Evolutionary conservation across 140 eudicot genomes (phyloP).

Genomic region (Flaveria floridana): DNA sequence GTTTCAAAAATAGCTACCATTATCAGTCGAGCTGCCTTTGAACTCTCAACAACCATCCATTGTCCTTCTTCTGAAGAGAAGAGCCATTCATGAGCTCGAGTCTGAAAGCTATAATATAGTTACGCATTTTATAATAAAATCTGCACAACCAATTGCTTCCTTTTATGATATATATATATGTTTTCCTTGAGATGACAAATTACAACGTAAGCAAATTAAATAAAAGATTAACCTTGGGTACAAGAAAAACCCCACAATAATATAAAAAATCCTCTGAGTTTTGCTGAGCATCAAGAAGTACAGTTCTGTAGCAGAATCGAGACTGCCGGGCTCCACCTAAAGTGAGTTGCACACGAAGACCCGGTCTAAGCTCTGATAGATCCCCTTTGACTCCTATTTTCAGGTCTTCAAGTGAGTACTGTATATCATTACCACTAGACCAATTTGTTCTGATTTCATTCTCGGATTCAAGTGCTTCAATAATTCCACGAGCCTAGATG

Average conservation of each 20-base stretch:
- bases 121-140: conserved; percentile 27
- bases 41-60: conserved; percentile 84
- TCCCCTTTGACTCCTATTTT: conserved; percentile 74
- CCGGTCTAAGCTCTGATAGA: conserved; percentile 64
- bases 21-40: conserved; percentile 86
- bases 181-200: conserved; percentile 17
- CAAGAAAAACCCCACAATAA: conserved; percentile 80
- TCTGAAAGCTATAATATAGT: conserved; percentile 65
- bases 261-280: conserved; percentile 53
- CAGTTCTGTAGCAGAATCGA: conserved; percentile 59
- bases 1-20: conserved; percentile 48
- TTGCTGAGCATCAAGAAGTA: conserved; percentile 79
- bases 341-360: conserved; percentile 61
- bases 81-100: conserved; percentile 83
- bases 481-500: conserved; percentile 61
- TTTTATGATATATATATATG: not conserved
- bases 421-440: conserved; percentile 50
- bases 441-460: conserved; percentile 49
- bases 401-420: conserved; percentile 74
- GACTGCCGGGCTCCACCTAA: conserved; percentile 75
- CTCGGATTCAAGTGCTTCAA: conserved; percentile 69
- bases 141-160: conserved; percentile 15
- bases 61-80: conserved; percentile 97
- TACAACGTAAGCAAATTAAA: not conserved
- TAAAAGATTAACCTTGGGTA: conserved; percentile 61